phyloP scores from a whole-genome alignment of 2,329 filamentous ascomycete genomes.

The Botrytis fabae region DNA sequence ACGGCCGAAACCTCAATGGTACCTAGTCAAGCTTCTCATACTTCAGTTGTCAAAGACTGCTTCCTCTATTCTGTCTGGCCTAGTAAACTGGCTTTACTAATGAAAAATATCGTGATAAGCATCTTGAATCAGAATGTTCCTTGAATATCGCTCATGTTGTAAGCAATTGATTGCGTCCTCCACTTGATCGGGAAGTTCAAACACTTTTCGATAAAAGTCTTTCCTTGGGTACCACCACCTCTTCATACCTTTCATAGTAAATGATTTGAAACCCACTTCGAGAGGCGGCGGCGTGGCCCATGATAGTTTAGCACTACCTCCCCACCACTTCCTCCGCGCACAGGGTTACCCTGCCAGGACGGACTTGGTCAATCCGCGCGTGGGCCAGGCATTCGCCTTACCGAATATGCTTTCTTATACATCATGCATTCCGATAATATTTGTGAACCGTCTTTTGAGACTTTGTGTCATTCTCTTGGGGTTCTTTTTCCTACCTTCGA shows the following conservation, averaged over 20 bases:
- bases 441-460: conserved; percentile 28
- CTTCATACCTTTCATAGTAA: conserved; percentile 19
- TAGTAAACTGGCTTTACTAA: conserved; percentile 11
- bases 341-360: conserved; percentile 26
- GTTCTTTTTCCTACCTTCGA: conserved; percentile 29
- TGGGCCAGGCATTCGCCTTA: conserved; percentile 30
- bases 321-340: conserved; percentile 20
- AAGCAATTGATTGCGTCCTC: conserved; percentile 17
- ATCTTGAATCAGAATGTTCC: neutral
- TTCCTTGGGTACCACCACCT: neutral
- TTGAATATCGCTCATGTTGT: neutral
- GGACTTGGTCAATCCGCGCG: conserved; percentile 34
- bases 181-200: neutral
- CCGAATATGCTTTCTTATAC: conserved; percentile 36
- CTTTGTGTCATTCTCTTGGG: conserved; percentile 33
- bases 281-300: conserved; percentile 27
- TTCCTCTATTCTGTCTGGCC: conserved; percentile 20
- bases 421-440: conserved; percentile 38
- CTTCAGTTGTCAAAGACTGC: conserved; percentile 22
- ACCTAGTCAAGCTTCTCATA: conserved; percentile 35
- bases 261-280: conserved; percentile 29
- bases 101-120: neutral
- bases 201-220: neutral
- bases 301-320: conserved; percentile 23
- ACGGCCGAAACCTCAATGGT: conserved; percentile 37